Evolutionary conservation across 768 basidiomycete genomes (phyloP), one percentile per base, ranked within the genome.

Genomic region (Russula abietina): DNA sequence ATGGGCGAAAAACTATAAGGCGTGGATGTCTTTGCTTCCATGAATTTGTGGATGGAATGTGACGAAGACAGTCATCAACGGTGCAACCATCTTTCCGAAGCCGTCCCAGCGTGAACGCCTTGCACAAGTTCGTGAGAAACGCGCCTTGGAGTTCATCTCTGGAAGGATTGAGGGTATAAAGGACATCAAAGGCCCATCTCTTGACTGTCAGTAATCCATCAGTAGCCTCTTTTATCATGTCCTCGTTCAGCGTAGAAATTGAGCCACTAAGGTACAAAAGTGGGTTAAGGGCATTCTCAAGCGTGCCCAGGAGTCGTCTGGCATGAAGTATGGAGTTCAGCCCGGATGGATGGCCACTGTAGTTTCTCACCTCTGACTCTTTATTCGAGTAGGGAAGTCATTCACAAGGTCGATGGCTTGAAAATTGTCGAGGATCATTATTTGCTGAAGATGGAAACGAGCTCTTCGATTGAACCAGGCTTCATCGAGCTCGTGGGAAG

Each of bases 201-300:
- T 74, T 74, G 39, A 83, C 71, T 3, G 78, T 71, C 8, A 69
- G 68, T 1, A 79, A 70, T 2, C 73, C 75, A 19, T 70, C 69
- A 0, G 69, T 65, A 38, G 75, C 75, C 58, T 80, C 77, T 0
- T 79, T 78, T 41, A 83, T 78, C 12, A 62, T 22, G 1, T 66
- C 65, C 10, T 72, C 58, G 36, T 77, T 71, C 1, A 84, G 69
- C 52, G 73, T 65, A 0, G 76, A 69, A 0, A 70, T 59, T 0
- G 79, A 76, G 6, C 85, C 86, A 48, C 84, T 73, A 19, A 70
- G 60, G 60, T 79, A 71, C 53, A 70, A 75, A 0, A 79, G 69
- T 2, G 86, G 85, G 62, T 78, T 75, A 6, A 86, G 55, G 1
- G 79, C 75, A 30, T 82, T 79, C 58, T 84, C 80, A 0, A 87